These are phyloP conservation scores for Dictyostelium firmibasis DNA, from an alignment of 78 protist species.

Conservation along the genomic window DNA sequence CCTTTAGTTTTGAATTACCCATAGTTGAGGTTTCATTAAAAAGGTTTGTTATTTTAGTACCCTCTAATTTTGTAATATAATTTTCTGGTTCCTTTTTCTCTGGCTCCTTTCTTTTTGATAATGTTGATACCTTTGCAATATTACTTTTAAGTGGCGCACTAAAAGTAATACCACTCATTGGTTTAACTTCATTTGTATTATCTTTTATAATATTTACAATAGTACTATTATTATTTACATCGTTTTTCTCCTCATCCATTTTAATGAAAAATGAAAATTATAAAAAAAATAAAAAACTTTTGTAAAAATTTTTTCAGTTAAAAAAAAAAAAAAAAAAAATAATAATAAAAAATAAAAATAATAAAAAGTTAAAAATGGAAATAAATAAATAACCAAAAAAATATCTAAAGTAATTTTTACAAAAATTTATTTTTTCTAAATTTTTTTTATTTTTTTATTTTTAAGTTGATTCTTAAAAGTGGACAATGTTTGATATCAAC, in stretches of 20 bases:
- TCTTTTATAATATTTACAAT: neutral
- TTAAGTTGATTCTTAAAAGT: neutral
- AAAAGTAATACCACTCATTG: neutral
- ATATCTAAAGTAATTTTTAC: no score
- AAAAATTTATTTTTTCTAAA: no score
- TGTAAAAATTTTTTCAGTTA: neutral
- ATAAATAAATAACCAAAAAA: no score
- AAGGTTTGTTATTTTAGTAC: neutral
- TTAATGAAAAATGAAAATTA: neutral
- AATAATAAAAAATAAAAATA: no score
- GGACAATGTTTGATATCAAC: no score
- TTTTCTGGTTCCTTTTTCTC: neutral
- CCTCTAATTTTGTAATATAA: constrained; percentile 5
- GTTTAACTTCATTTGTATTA: neutral
- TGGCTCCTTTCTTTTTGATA: constrained; percentile 20
- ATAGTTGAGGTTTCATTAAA: neutral
- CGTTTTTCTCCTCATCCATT: neutral
- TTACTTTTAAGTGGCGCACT: neutral
- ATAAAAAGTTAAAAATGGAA: no score
- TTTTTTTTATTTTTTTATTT: no score
- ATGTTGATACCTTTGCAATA: neutral
- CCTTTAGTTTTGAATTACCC: neutral
- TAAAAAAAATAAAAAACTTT: neutral
- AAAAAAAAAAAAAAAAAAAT: neutral
- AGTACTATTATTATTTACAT: neutral